Evolutionary conservation across 2,329 filamentous ascomycete genomes (phyloP).

Genomic region (Penicillium hesseltinei): DNA sequence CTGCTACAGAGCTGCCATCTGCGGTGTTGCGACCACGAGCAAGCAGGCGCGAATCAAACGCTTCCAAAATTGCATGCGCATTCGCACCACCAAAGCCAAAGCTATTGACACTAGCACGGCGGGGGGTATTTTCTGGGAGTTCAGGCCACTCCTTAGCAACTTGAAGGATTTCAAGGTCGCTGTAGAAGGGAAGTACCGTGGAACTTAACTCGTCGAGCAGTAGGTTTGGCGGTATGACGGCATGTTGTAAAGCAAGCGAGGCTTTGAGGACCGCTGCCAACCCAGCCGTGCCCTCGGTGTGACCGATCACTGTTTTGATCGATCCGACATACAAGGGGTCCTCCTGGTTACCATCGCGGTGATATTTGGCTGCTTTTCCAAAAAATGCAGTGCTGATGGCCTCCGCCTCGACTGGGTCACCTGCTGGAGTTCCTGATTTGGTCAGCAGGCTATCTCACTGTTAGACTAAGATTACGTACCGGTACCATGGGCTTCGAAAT

Average conservation of each 20-base stretch:
- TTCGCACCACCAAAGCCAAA: constrained; percentile 46
- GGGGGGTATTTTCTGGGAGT: constrained; percentile 17
- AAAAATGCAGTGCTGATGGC: constrained; percentile 26
- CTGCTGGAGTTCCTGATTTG: constrained; percentile 22
- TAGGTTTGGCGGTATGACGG: constrained; percentile 32
- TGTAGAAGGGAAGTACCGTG: constrained; percentile 22
- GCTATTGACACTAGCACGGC: constrained; percentile 46
- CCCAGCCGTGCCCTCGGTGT: constrained; percentile 36
- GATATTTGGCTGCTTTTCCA: constrained; percentile 11
- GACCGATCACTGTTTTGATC: constrained; percentile 35
- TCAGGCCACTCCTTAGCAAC: constrained; percentile 24
- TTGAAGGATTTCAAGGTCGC: constrained; percentile 24
- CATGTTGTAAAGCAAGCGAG: constrained; percentile 42
- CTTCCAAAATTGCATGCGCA: constrained; percentile 42
- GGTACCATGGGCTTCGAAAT: constrained; percentile 49
- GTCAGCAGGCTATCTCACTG: neutral
- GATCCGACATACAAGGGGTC: constrained; percentile 30
- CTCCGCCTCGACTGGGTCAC: constrained; percentile 24
- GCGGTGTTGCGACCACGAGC: neutral
- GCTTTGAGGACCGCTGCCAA: constrained; percentile 36
- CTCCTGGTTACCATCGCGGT: neutral
- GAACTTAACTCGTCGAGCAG: constrained; percentile 30
- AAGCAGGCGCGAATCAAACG: constrained; percentile 3
- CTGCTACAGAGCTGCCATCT: neutral
- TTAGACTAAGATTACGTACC: constrained; percentile 25